These are phyloP conservation scores for Aschersonia sp. DNA, from an alignment of 2,329 filamentous ascomycete genomes.

Conservation along the genomic window DNA sequence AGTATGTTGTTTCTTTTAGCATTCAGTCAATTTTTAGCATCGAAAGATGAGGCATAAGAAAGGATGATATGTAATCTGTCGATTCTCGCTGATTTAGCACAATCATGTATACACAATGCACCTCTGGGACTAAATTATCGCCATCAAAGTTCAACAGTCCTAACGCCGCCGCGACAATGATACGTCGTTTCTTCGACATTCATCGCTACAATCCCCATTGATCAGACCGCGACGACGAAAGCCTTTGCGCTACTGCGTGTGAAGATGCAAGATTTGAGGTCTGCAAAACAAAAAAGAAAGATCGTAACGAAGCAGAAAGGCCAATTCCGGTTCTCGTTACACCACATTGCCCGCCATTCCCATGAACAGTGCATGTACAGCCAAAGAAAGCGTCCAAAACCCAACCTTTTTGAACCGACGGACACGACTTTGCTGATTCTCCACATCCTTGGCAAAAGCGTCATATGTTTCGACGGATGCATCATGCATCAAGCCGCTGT, in stretches of 20 bases:
- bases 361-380: conserved; percentile 86
- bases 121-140: no score
- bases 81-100: no score
- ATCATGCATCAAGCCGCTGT: conserved; percentile 89
- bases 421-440: conserved; percentile 74
- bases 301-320: neutral
- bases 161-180: no score
- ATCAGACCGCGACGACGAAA: no score
- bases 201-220: no score
- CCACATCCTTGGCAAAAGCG: conserved; percentile 83
- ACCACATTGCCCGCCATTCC: conserved; percentile 77
- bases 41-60: neutral
- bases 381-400: conserved; percentile 86
- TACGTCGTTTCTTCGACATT: no score
- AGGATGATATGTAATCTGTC: neutral
- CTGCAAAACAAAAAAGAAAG: neutral
- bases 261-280: neutral
- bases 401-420: conserved; percentile 89
- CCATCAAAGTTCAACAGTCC: no score
- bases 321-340: conserved; percentile 10
- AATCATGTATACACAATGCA: no score
- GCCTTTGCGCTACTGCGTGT: no score
- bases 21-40: neutral
- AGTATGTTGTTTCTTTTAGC: no score
- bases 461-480: conserved; percentile 86